A percentile compares a stretch with the other conserved stretches of the same genome.
phyloP scores from a whole-genome alignment of 331 rosid species.

The Erythrophleum ivorense region DNA sequence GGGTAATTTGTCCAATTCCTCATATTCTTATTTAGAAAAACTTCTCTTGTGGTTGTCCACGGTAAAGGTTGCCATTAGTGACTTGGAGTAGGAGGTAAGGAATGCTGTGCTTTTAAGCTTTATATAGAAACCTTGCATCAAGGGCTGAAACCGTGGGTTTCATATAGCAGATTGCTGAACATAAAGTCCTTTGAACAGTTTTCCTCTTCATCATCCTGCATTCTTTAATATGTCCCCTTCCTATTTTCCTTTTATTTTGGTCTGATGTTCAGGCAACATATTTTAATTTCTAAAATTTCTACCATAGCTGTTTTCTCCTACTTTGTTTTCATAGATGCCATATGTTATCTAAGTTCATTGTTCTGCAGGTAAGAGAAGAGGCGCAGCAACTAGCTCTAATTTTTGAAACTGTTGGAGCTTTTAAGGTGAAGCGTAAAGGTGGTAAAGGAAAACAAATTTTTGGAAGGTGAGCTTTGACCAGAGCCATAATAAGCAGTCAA shows the following conservation, averaged over 20 bases:
- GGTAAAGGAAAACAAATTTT: slow-evolving; percentile 96
- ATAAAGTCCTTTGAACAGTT: slow-evolving; percentile 21
- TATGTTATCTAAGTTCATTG: slow-evolving; percentile 25
- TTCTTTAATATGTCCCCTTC: background rate
- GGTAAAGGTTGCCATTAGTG: slow-evolving; percentile 19
- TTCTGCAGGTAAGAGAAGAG: slow-evolving; percentile 85
- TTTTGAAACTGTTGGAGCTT: slow-evolving; percentile 90
- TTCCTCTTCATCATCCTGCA: background rate
- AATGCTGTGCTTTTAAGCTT: slow-evolving; percentile 18
- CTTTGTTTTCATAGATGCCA: slow-evolving; percentile 1
- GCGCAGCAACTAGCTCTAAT: slow-evolving; percentile 88
- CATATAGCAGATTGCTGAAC: slow-evolving; percentile 12
- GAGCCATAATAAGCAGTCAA: slow-evolving; percentile 16
- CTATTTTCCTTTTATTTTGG: slow-evolving; percentile 25
- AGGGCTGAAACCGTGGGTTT: slow-evolving; percentile 9
- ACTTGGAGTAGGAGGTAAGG: slow-evolving; percentile 6
- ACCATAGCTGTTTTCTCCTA: background rate
- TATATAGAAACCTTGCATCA: slow-evolving; percentile 15
- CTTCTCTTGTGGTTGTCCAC: slow-evolving; percentile 23
- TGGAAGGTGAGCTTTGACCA: slow-evolving; percentile 64
- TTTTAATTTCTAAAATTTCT: slow-evolving; percentile 4
- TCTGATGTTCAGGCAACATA: background rate
- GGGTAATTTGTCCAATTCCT: slow-evolving; percentile 57
- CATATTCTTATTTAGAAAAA: slow-evolving; percentile 22
- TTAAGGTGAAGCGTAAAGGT: slow-evolving; percentile 97